Percentiles rank a stretch among this genome's conserved stretches.
phyloP scores from a whole-genome alignment of 1,284 basidiomycete species.

The Malassezia nana region DNA sequence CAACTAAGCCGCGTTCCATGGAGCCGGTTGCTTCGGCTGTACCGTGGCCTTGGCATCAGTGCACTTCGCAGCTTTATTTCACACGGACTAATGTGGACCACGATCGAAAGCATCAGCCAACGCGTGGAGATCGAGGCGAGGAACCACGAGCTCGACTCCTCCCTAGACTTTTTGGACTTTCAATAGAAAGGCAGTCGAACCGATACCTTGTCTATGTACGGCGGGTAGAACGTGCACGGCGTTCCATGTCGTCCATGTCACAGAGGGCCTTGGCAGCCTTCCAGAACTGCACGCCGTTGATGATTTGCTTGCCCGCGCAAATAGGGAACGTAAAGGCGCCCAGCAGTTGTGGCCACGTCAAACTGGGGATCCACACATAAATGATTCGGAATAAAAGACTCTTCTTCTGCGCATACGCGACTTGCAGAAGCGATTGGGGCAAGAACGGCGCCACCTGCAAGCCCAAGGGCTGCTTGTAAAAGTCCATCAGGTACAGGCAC shows the following conservation, averaged over 20 bases:
- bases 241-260: slow-evolving; percentile 36
- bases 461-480: slow-evolving; percentile 53
- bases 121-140: not conserved
- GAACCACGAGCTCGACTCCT: slow-evolving; percentile 1
- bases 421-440: slow-evolving; percentile 16
- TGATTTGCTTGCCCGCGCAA: slow-evolving; percentile 75
- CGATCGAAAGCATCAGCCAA: slow-evolving; percentile 39
- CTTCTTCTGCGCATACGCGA: slow-evolving; percentile 1
- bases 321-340: slow-evolving; percentile 63
- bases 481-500: slow-evolving; percentile 85
- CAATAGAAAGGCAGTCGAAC: slow-evolving; percentile 13
- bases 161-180: slow-evolving; percentile 16
- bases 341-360: slow-evolving; percentile 74
- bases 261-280: slow-evolving; percentile 80
- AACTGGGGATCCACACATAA: slow-evolving; percentile 40
- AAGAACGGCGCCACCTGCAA: slow-evolving; percentile 28
- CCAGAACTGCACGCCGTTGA: slow-evolving; percentile 95
- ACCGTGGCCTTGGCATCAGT: slow-evolving; percentile 42
- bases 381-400: not conserved
- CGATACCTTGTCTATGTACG: not conserved
- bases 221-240: slow-evolving; percentile 4
- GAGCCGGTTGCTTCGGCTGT: slow-evolving; percentile 34
- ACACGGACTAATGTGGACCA: slow-evolving; percentile 46
- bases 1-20: slow-evolving; percentile 5
- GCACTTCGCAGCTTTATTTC: slow-evolving; percentile 44